Base-by-base conservation (phyloP, 148 eudicot genomes). In the Amaranthus hypochondriacus region DNA sequence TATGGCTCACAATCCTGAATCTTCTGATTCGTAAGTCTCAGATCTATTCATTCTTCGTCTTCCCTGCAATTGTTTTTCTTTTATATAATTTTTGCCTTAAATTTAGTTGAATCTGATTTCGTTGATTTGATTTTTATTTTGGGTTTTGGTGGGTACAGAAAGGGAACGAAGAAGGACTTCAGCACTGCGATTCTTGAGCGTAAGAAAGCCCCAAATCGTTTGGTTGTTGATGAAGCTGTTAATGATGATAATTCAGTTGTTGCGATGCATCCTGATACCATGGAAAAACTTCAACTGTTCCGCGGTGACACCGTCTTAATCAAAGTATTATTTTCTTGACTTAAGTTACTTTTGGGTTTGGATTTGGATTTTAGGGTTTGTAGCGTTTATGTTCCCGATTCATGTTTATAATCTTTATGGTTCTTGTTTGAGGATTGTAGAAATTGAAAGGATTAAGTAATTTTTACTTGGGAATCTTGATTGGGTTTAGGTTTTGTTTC, bases 211-310 rank as follows among this genome's bases (percentile, higher is more conserved):
- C 70, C 94, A 8, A 92, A 92, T 81, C 79, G 97, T 10, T 84
- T 92, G 0, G 84, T 92, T 10, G 97, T 92, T 18, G 97, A 92
- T 63, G 97, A 92, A 73, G 92, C 97, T 5, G 53, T 81, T 51
- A 92, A 86, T 61, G 97, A 92, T 76, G 97, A 92, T 73, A 92
- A 92, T 75, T 92, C 97, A 4, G 90, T 92, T 47, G 92, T 92
- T 28, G 70, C 90, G 42, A 66, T 92, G 62, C 92, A 92, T 66
- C 97, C 97, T 62, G 89, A 86, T 6, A 92, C 94, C 7, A 87
- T 92, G 97, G 97, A 92, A 74, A 92, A 89, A 80, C 94, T 92
- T 48, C 90, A 89, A 86, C 86, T 89, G 39, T 92, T 89, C 65
- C 89, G 97, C 5, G 97, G 97, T 3, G 97, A 92, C 68, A 92